Base-by-base conservation (phyloP, 768 basidiomycete species). In the Leccinum incarnatum region DNA sequence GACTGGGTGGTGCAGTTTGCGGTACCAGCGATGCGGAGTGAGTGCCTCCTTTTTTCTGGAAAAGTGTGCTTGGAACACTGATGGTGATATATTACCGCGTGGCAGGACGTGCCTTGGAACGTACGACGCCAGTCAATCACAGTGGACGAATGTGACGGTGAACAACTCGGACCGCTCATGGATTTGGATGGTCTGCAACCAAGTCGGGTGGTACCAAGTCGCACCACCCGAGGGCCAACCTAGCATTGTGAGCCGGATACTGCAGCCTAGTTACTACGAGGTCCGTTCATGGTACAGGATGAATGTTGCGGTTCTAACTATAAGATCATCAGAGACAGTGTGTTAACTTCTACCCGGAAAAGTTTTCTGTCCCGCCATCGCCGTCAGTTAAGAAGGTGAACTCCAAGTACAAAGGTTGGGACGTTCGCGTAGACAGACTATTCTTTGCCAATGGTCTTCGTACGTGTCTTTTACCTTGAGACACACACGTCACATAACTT, bases 141-240 rank as follows among this genome's bases (percentile, higher is more conserved):
- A 65, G 67, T 91, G 77, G 74, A 86, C 84, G 10, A 73, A 86
- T 60, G 84, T 77, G 3, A 70, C 75, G 5, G 71, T 89, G 36
- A 74, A 88, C 69, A 84, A 90, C 59, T 59, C 75, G 0, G 62
- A 59, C 4, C 80, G 89, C 27, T 88, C 88, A 3, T 91, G 88
- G 88, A 69, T 75, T 56, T 90, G 89, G 89, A 83, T 88, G 66
- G 81, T 86, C 5, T 90, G 89, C 65, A 88, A 87, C 64, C 81
- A 90, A 73, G 79, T 90, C 2, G 88, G 89, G 29, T 88, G 60
- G 58, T 75, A 67, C 61, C 73, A 72, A 58, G 74, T 69, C 6
- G 72, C 77, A 32, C 77, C 79, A 3, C 79, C 79, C 2, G 11
- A 34, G 7, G 69, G 63, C 23, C 67, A 73, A 49, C 76, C 78